Conservation (phyloP, 2,329 filamentous ascomycete species). For the Ascochyta koolunga region DNA sequence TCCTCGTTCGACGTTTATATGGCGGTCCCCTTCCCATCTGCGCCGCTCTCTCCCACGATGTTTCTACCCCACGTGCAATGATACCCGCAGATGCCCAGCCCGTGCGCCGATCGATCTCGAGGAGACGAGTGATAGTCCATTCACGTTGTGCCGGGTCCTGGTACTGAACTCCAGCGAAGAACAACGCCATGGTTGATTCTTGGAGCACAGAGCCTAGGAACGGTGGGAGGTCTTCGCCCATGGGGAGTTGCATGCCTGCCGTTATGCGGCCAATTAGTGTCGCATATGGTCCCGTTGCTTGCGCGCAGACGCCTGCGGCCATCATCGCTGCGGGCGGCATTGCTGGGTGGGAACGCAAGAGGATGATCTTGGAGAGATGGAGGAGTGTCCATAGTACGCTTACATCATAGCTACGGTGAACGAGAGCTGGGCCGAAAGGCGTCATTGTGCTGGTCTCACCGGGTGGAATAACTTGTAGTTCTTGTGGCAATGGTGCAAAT, state of each 20-base stretch:
- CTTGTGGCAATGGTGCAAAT: slow-evolving; percentile 76
- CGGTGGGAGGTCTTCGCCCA: slow-evolving; percentile 65
- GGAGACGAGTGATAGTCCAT: slow-evolving; percentile 77
- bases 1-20: slow-evolving; percentile 56
- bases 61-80: slow-evolving; percentile 84
- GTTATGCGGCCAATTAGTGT: slow-evolving; percentile 80
- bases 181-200: slow-evolving; percentile 80
- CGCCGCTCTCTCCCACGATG: slow-evolving; percentile 77
- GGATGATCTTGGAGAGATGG: slow-evolving; percentile 81
- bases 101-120: slow-evolving; percentile 77
- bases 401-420: slow-evolving; percentile 87
- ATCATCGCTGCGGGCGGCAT: slow-evolving; percentile 93
- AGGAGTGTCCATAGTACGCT: slow-evolving; percentile 87
- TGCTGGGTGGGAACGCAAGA: slow-evolving; percentile 80
- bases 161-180: slow-evolving; percentile 85
- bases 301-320: slow-evolving; percentile 78
- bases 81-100: slow-evolving; percentile 86
- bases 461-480: slow-evolving; percentile 64
- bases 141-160: slow-evolving; percentile 72
- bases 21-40: slow-evolving; percentile 76
- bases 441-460: slow-evolving; percentile 54
- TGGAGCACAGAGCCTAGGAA: slow-evolving; percentile 80
- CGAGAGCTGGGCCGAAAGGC: slow-evolving; percentile 80
- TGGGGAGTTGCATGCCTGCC: slow-evolving; percentile 65
- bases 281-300: slow-evolving; percentile 72